Evolutionary conservation across 371 early-diverging fungal genomes (phyloP).

Genomic region (Mucor sp.): DNA sequence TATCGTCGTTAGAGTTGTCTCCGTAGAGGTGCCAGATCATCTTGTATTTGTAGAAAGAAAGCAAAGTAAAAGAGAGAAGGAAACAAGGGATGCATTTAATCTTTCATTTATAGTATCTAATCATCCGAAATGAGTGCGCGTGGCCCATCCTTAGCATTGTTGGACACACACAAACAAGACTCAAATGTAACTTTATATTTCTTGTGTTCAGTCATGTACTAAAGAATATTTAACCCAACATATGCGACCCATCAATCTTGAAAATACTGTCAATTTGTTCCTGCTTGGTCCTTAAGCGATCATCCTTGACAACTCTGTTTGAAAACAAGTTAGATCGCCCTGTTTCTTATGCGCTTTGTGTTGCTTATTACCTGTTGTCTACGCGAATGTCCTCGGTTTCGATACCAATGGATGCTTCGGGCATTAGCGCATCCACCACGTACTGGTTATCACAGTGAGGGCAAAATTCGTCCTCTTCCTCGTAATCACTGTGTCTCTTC

Average conservation of each 20-base stretch:
- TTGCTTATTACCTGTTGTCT: slow-evolving; percentile 54
- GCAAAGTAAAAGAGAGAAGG: neutral
- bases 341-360: neutral
- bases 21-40: slow-evolving; percentile 17
- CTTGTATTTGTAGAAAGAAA: neutral
- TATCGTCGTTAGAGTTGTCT: neutral
- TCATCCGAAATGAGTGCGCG: neutral
- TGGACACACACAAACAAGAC: neutral
- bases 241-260: slow-evolving; percentile 42
- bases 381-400: slow-evolving; percentile 92
- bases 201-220: neutral
- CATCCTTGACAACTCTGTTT: slow-evolving; percentile 42
- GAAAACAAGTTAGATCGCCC: neutral
- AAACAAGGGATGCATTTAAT: neutral
- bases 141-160: neutral
- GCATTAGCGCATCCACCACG: slow-evolving; percentile 91
- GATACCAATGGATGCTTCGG: slow-evolving; percentile 79
- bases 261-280: slow-evolving; percentile 39
- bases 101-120: neutral
- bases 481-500: slow-evolving; percentile 65
- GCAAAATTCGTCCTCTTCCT: slow-evolving; percentile 95
- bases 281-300: slow-evolving; percentile 23
- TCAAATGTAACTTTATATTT: neutral
- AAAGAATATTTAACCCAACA: slow-evolving; percentile 35
- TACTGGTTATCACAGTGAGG: slow-evolving; percentile 98